Evolutionary conservation across 1,284 basidiomycete species (phyloP).

Genomic region (Bondarzewia mesenterica): DNA sequence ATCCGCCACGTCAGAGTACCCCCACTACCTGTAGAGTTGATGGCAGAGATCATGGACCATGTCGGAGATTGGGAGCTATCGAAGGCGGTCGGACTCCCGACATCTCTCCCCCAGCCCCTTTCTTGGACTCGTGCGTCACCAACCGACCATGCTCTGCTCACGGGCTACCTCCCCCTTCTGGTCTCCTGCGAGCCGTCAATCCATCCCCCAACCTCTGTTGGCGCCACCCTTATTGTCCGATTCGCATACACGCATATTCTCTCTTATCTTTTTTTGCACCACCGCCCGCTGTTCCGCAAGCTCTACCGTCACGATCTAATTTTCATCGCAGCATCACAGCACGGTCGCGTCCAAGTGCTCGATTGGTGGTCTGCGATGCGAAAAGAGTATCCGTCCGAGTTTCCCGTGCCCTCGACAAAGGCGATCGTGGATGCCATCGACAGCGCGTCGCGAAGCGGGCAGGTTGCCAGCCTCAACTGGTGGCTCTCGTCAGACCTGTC

Average conservation of each 20-base stretch:
- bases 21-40: conserved; percentile 67
- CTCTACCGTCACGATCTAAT: conserved; percentile 59
- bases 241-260: conserved; percentile 72
- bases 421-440: conserved; percentile 60
- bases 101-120: conserved; percentile 52
- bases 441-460: conserved; percentile 62
- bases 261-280: conserved; percentile 56
- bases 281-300: conserved; percentile 52
- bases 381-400: conserved; percentile 46
- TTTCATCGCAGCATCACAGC: conserved; percentile 63
- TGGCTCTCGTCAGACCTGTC: conserved; percentile 48
- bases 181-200: conserved; percentile 44
- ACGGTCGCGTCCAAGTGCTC: conserved; percentile 66
- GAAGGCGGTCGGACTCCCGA: conserved; percentile 65
- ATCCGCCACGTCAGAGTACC: conserved; percentile 45
- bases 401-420: conserved; percentile 40
- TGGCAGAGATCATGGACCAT: conserved; percentile 69
- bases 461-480: conserved; percentile 62
- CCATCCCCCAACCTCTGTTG: conserved; percentile 57
- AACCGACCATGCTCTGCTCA: conserved; percentile 62
- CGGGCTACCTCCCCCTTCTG: conserved; percentile 50
- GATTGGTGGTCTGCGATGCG: conserved; percentile 72
- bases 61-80: conserved; percentile 77
- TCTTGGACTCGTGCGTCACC: conserved; percentile 64
- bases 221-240: conserved; percentile 56